Evolutionary conservation across 1,284 basidiomycete species (phyloP).

Genomic region (Cryptococcus floricola): DNA sequence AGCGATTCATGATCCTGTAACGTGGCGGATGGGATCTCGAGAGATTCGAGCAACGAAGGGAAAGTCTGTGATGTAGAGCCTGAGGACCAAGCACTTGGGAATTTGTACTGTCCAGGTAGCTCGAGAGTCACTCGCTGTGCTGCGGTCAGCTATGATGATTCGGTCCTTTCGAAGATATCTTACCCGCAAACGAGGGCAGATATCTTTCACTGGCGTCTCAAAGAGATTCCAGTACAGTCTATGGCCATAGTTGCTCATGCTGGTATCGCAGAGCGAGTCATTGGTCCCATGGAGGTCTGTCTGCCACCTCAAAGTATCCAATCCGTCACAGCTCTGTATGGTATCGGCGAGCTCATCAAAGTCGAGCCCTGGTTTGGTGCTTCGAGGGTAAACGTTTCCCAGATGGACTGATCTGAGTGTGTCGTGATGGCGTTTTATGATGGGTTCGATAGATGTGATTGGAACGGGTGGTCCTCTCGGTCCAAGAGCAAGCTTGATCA

Average conservation of each 20-base stretch:
- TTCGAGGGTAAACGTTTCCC: constrained; percentile 15
- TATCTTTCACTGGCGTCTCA: neutral
- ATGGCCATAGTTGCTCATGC: neutral
- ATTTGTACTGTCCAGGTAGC: neutral
- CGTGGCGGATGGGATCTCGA: constrained; percentile 19
- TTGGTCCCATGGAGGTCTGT: constrained; percentile 5
- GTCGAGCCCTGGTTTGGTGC: neutral
- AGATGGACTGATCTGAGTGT: constrained; percentile 19
- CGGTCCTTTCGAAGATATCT: neutral
- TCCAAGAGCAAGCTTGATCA: constrained; percentile 21
- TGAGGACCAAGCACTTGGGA: neutral
- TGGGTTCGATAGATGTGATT: constrained; percentile 6
- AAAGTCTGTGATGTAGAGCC: too few relatives aligned
- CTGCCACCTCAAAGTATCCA: constrained; percentile 17
- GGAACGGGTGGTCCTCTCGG: constrained; percentile 23
- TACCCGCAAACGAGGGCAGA: neutral
- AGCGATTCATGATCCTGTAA: constrained; percentile 11
- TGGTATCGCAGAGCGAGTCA: neutral
- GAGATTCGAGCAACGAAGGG: constrained; percentile 15
- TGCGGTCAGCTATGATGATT: neutral
- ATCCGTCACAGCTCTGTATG: constrained; percentile 6
- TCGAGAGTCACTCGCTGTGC: neutral
- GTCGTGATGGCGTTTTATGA: constrained; percentile 11
- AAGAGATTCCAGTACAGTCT: neutral
- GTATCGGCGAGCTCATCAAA: constrained; percentile 7